A percentile compares a stretch with the other conserved stretches of the same genome.
These are phyloP conservation scores for Mycena crocata DNA, from an alignment of 768 basidiomycete species.

Conservation along the genomic window DNA sequence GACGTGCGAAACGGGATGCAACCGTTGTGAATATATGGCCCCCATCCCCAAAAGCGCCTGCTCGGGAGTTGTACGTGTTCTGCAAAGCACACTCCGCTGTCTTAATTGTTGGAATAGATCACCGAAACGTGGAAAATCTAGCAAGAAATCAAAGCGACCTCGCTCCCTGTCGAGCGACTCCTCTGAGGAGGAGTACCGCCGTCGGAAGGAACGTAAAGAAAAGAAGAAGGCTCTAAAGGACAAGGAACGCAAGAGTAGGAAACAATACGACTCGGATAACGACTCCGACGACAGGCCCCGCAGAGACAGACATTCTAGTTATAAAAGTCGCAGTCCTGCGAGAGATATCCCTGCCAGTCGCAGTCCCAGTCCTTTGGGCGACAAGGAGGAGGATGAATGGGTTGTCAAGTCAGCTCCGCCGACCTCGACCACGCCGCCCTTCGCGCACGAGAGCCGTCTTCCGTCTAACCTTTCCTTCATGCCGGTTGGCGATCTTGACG, in stretches of 20 bases:
- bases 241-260: slow-evolving; percentile 53
- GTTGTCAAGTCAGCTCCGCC: slow-evolving; percentile 63
- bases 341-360: slow-evolving; percentile 45
- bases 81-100: not conserved
- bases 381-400: slow-evolving; percentile 72
- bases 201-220: slow-evolving; percentile 69
- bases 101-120: slow-evolving; percentile 55
- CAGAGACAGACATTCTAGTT: slow-evolving; percentile 37
- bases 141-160: slow-evolving; percentile 71
- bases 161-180: slow-evolving; percentile 59
- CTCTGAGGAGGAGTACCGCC: slow-evolving; percentile 68
- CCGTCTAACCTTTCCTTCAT: slow-evolving; percentile 33
- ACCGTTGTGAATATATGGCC: slow-evolving; percentile 81
- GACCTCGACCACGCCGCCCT: slow-evolving; percentile 33
- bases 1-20: slow-evolving; percentile 73
- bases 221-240: slow-evolving; percentile 66
- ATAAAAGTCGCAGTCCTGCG: slow-evolving; percentile 44
- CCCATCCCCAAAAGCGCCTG: slow-evolving; percentile 77
- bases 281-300: slow-evolving; percentile 50
- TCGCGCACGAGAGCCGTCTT: slow-evolving; percentile 28
- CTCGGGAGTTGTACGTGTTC: slow-evolving; percentile 64
- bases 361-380: slow-evolving; percentile 44
- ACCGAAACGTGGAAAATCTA: slow-evolving; percentile 64
- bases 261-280: slow-evolving; percentile 51
- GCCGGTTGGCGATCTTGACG: slow-evolving; percentile 55